These are phyloP conservation scores for Gymnopilus junonius DNA, from an alignment of 768 basidiomycete genomes.

Conservation along the genomic window DNA sequence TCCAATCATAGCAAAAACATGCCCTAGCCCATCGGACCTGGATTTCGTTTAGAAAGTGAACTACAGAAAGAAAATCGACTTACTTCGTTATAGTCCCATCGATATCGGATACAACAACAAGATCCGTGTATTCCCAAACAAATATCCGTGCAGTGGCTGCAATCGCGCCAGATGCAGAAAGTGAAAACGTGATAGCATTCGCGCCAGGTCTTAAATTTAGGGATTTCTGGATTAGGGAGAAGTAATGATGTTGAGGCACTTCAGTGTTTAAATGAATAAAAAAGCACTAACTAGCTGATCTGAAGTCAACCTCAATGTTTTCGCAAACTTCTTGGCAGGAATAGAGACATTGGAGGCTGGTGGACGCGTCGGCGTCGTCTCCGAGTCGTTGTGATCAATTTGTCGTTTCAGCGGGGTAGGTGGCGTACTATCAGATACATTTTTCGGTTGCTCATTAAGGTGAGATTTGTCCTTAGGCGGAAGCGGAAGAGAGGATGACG, in stretches of 20 bases:
- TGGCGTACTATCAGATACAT: slow-evolving; percentile 6
- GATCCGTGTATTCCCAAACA: slow-evolving; percentile 92
- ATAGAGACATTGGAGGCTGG: slow-evolving; percentile 4
- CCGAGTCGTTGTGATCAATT: slow-evolving; percentile 12
- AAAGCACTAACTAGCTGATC: slow-evolving; percentile 79
- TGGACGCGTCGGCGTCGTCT: slow-evolving; percentile 16
- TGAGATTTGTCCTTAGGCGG: slow-evolving; percentile 7
- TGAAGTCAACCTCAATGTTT: slow-evolving; percentile 91
- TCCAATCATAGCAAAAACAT: slow-evolving; percentile 97
- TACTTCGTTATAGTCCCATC: slow-evolving; percentile 99
- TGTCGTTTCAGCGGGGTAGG: slow-evolving; percentile 40
- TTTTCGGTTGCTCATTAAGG: slow-evolving; percentile 9
- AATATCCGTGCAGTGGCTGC: slow-evolving; percentile 94
- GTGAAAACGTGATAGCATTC: slow-evolving; percentile 92
- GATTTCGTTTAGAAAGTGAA: not conserved
- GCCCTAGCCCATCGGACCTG: slow-evolving; percentile 95
- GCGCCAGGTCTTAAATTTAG: slow-evolving; percentile 84
- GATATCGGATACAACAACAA: slow-evolving; percentile 94
- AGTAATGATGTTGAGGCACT: not conserved
- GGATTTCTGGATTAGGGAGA: slow-evolving; percentile 62
- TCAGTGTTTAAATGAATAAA: not conserved
- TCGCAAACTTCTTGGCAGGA: slow-evolving; percentile 69
- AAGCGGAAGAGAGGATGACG: slow-evolving; percentile 16
- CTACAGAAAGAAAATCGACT: slow-evolving; percentile 20
- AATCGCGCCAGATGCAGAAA: slow-evolving; percentile 79